Percentiles rank a stretch among this genome's conserved stretches.
phyloP scores from a whole-genome alignment of 2,329 filamentous ascomycete species.

The Cladosporium cucumerinum region DNA sequence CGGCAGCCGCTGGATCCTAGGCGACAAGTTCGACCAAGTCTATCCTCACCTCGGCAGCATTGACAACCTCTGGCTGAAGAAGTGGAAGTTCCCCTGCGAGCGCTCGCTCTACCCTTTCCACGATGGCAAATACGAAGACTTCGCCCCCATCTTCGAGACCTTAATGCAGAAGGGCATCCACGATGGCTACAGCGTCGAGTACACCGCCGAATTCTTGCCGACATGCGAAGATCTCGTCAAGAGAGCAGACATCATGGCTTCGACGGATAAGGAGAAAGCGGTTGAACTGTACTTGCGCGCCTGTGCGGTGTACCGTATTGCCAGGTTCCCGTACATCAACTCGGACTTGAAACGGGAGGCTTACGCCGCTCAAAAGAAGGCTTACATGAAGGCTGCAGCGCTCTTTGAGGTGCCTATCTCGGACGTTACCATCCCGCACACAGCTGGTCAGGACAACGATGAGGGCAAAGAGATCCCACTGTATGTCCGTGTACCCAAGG shows the following conservation, averaged over 20 bases:
- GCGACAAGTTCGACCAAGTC: constrained; percentile 46
- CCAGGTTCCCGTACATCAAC: constrained; percentile 38
- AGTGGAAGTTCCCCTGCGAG: constrained; percentile 37
- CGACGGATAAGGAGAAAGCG: constrained; percentile 28
- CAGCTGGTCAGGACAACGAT: constrained; percentile 32
- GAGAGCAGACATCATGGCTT: constrained; percentile 27
- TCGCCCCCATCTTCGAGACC: constrained; percentile 37
- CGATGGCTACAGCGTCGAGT: constrained; percentile 38
- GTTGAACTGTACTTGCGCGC: constrained; percentile 37
- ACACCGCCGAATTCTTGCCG: constrained; percentile 37
- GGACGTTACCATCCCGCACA: constrained; percentile 41
- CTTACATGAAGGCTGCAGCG: constrained; percentile 36
- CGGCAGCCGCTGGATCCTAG: constrained; percentile 39
- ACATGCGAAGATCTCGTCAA: constrained; percentile 32
- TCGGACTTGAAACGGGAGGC: constrained; percentile 33
- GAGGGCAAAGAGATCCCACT: constrained; percentile 39
- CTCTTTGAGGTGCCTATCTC: constrained; percentile 38
- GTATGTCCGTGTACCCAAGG: constrained; percentile 37
- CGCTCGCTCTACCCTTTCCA: constrained; percentile 34
- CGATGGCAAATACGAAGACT: constrained; percentile 38
- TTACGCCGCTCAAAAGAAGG: constrained; percentile 37
- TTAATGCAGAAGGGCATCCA: constrained; percentile 37
- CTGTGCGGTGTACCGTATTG: constrained; percentile 36
- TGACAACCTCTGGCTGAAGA: constrained; percentile 48
- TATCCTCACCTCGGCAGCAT: constrained; percentile 59